Evolutionary conservation across 2,329 filamentous ascomycete genomes (phyloP), one percentile per base, ranked within the genome.

Genomic region (Neoscytalidium dimidiatum): DNA sequence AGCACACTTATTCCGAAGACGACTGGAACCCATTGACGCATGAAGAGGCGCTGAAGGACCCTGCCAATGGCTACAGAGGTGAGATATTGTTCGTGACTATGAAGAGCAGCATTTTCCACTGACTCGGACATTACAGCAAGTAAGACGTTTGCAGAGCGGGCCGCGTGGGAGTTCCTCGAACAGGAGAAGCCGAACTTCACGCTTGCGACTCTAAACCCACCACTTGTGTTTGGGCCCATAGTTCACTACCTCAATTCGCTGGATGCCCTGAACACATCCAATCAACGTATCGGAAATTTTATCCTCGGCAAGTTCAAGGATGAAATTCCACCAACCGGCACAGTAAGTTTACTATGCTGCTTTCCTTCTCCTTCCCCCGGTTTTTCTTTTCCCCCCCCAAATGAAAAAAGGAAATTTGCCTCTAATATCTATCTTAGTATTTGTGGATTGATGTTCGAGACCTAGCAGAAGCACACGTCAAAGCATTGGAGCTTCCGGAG

Each of bases 181-280:
- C 78, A 80, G 66, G 81, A 83, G 71, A 82, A 82, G 71, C 82
- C 82, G 3, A 81, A 80, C 67, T 85, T 85, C 69, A 77, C 74
- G 13, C 67, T 85, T 19, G 73, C 79, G 0, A 84, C 82, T 2
- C 78, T 85, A 53, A 82, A 82, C 68, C 83, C 83, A 6, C 82
- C 82, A 0, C 76, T 83, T 66, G 81, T 85, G 0, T 78, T 81
- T 56, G 83, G 83, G 1, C 83, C 83, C 1, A 79, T 83, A 46
- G 80, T 82, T 65, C 84, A 89, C 69, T 87, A 88, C 68, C 81
- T 92, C 2, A 84, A 87, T 67, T 83, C 80, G 23, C 80, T 91
- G 0, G 84, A 86, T n/a, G 79, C 79, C 1, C 79, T 93, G 67
- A 94, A 93, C 78, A 91, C 89, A 1, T 91, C 89, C 14, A 93